A percentile compares a stretch with the other conserved stretches of the same genome.
Evolutionary conservation across 2,329 filamentous ascomycete genomes (phyloP).

Genomic region (Whalleya microplaca): DNA sequence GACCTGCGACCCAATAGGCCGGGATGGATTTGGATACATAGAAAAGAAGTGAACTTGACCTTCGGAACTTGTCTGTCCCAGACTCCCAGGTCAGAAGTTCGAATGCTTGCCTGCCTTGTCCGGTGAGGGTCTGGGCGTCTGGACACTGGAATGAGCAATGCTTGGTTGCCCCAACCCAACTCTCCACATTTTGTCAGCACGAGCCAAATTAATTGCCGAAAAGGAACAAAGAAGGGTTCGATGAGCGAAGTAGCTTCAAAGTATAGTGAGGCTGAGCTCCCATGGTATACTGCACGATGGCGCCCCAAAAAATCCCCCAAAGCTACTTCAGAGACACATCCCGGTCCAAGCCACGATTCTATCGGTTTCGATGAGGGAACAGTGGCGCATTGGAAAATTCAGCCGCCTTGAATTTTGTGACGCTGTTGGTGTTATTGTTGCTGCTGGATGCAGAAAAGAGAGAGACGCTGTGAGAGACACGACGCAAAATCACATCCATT

Average conservation of each 20-base stretch:
- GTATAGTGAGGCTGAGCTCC: slow-evolving; percentile 30
- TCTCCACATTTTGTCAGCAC: slow-evolving; percentile 23
- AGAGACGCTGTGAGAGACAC: neutral
- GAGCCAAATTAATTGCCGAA: slow-evolving; percentile 23
- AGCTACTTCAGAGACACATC: slow-evolving; percentile 29
- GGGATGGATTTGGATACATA: neutral
- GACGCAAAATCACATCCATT: neutral
- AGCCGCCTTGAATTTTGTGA: slow-evolving; percentile 32
- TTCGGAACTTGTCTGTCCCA: neutral
- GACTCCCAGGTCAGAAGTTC: too few species aligned
- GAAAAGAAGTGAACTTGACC: neutral
- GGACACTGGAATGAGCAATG: neutral
- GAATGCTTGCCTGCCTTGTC: too few species aligned
- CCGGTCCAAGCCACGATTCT: slow-evolving; percentile 37
- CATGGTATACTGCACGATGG: neutral
- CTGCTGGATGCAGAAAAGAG: neutral
- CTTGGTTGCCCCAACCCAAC: slow-evolving; percentile 4
- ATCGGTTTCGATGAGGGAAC: slow-evolving; percentile 39
- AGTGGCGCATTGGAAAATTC: slow-evolving; percentile 34
- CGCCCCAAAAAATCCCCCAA: slow-evolving; percentile 3
- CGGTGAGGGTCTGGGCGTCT: neutral
- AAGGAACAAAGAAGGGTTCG: slow-evolving; percentile 14
- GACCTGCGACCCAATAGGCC: neutral
- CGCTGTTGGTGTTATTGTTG: slow-evolving; percentile 6
- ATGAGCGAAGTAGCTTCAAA: slow-evolving; percentile 21